Conservation (phyloP, 306 rosid species). For the Spatholobus suberectus region DNA sequence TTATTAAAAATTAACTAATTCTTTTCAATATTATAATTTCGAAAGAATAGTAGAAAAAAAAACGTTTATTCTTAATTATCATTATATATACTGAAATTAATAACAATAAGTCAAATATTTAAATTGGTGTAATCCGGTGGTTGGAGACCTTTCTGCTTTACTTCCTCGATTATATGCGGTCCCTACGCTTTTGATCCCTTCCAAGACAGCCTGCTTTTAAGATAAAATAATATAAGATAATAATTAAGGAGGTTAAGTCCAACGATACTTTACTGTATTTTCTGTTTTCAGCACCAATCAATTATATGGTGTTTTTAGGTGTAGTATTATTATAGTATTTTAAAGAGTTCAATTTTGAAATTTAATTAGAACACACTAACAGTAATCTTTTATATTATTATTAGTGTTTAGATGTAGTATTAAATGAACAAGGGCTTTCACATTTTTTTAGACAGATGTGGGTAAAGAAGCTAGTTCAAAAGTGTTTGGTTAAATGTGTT, state of each 20-base stretch:
- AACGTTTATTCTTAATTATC: not conserved
- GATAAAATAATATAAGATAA: not conserved
- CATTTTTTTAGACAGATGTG: too few species aligned
- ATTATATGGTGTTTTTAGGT: too few species aligned
- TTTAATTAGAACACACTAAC: too few species aligned
- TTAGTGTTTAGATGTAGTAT: too few species aligned
- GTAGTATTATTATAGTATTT: too few species aligned
- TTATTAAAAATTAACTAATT: not conserved
- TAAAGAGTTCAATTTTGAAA: too few species aligned
- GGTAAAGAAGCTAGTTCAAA: too few species aligned
- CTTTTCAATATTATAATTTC: not conserved
- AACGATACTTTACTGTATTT: not conserved
- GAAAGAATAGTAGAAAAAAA: not conserved
- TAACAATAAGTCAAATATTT: not conserved
- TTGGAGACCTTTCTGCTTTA: not conserved
- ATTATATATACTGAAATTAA: not conserved
- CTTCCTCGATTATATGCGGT: not conserved
- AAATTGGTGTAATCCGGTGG: not conserved
- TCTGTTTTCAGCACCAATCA: too few species aligned
- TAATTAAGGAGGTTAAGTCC: not conserved
- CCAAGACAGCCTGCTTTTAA: not conserved
- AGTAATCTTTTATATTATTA: too few species aligned
- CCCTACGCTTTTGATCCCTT: not conserved
- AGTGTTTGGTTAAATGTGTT: too few species aligned
- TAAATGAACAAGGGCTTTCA: too few species aligned